Conservation (phyloP, 257 asterid genomes). For the Solanum chilense region DNA sequence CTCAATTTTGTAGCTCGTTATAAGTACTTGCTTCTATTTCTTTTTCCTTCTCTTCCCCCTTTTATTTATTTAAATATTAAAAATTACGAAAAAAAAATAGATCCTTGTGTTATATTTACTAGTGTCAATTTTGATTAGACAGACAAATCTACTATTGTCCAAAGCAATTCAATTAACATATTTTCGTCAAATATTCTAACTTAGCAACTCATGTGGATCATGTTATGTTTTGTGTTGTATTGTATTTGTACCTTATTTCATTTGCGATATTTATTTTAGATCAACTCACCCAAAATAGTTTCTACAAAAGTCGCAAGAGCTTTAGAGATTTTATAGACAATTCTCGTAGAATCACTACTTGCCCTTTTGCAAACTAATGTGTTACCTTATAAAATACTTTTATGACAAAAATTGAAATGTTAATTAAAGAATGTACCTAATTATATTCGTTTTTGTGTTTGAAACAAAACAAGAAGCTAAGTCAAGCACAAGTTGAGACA, state of each 20-base stretch:
- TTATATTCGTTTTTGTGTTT: background rate
- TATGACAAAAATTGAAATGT: background rate
- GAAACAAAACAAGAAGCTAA: background rate
- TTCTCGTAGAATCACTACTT: background rate
- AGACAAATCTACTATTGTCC: background rate
- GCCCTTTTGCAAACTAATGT: background rate
- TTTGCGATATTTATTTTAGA: too few species aligned
- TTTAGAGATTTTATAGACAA: background rate
- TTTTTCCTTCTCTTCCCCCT: background rate
- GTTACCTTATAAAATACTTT: background rate
- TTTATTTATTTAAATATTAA: too few species aligned
- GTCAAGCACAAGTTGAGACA: too few species aligned
- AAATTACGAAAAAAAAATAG: too few species aligned
- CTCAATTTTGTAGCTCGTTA: background rate
- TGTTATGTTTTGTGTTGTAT: too few species aligned
- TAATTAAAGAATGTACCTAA: background rate
- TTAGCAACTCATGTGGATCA: too few species aligned
- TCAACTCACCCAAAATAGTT: too few species aligned
- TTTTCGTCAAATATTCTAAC: too few species aligned
- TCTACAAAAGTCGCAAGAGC: too few species aligned
- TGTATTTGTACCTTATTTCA: too few species aligned
- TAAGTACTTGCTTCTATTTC: background rate
- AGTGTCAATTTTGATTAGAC: background rate
- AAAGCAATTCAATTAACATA: too few species aligned
- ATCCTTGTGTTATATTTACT: too few species aligned